Percentiles rank a stretch among this genome's conserved stretches.
These are phyloP conservation scores for Starmerella stellata DNA, from an alignment of 805 yeast species.

Conservation along the genomic window DNA sequence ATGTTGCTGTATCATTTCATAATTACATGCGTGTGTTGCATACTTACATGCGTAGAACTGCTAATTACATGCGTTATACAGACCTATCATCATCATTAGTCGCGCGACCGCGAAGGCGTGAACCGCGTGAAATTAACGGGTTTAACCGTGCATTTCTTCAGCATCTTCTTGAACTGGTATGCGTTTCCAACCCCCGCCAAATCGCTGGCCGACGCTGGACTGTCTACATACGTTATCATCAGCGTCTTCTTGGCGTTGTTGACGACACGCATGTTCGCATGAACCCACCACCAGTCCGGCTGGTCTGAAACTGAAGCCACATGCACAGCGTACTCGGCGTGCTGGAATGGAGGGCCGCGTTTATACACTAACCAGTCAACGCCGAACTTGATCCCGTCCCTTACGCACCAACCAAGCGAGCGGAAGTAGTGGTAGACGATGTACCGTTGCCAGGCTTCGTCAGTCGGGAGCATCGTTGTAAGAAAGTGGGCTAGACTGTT, in stretches of 20 bases:
- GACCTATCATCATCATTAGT: too few relatives aligned
- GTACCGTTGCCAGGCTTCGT: constrained; percentile 30
- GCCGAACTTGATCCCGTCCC: constrained; percentile 84
- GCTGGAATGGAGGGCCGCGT: constrained; percentile 88
- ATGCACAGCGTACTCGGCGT: constrained; percentile 67
- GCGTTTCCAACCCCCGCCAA: constrained; percentile 14
- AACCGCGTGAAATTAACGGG: constrained; percentile 64
- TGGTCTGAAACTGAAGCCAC: constrained; percentile 28
- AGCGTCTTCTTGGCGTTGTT: constrained; percentile 73
- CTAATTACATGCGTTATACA: too few relatives aligned
- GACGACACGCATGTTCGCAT: constrained; percentile 59
- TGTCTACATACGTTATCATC: constrained; percentile 47
- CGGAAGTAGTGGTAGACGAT: constrained; percentile 73
- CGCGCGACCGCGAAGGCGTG: constrained; percentile 72
- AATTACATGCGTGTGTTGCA: too few relatives aligned
- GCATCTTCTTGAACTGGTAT: constrained; percentile 22
- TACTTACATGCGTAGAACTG: too few relatives aligned
- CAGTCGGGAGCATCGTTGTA: neutral
- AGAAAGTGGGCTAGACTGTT: constrained; percentile 4
- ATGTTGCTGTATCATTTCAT: too few relatives aligned
- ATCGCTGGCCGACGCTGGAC: constrained; percentile 25
- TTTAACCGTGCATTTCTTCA: constrained; percentile 33
- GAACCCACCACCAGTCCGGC: constrained; percentile 40
- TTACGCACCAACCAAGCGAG: constrained; percentile 84
- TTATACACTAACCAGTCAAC: constrained; percentile 67